Evolutionary conservation across 2,329 filamentous ascomycete genomes (phyloP).

Genomic region (Aspergillus luchuensis): DNA sequence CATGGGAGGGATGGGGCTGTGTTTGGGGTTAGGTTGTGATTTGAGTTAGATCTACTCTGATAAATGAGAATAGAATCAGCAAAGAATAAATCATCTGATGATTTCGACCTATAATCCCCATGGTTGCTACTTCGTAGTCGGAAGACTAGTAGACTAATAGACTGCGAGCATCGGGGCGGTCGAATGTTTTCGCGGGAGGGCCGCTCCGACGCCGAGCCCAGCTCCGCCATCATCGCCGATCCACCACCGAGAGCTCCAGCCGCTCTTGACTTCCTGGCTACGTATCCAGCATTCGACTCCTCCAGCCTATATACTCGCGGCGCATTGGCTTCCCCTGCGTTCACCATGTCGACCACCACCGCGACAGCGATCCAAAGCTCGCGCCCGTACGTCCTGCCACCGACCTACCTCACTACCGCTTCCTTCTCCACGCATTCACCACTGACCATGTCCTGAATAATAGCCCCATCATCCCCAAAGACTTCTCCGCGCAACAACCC

Average conservation of each 20-base stretch:
- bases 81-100: neutral
- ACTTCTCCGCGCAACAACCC: conserved; percentile 88
- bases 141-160: neutral
- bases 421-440: neutral
- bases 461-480: conserved; percentile 74
- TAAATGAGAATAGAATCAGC: neutral
- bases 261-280: neutral
- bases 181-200: conserved; percentile 30
- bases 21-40: neutral
- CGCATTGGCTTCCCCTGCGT: neutral
- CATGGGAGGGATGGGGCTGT: neutral
- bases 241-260: neutral
- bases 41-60: neutral
- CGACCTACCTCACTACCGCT: conserved; percentile 1
- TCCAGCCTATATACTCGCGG: neutral
- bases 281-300: neutral
- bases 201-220: neutral
- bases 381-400: conserved; percentile 55
- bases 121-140: too few species aligned
- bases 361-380: conserved; percentile 73
- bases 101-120: neutral
- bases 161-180: conserved; percentile 21
- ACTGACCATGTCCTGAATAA: conserved; percentile 30
- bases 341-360: conserved; percentile 81
- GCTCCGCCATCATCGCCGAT: neutral